A percentile compares a stretch with the other conserved stretches of the same genome.
Conservation (phyloP, 345 rosid genomes). For the Eucalyptus grandis region DNA sequence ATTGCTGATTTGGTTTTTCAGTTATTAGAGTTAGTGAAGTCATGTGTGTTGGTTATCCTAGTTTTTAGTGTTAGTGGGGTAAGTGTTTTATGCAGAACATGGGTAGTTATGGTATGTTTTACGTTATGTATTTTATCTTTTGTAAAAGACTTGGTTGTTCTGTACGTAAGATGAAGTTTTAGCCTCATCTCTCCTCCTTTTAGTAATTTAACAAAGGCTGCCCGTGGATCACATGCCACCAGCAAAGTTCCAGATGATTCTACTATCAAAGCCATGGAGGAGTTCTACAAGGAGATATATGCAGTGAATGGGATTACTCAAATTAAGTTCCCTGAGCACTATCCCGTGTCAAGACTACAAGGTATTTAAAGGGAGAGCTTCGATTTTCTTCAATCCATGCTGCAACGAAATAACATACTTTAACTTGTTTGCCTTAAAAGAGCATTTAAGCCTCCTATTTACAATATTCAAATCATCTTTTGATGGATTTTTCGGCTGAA, state of each 20-base stretch:
- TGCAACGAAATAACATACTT: constrained; percentile 1
- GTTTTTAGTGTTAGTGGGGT: too few species aligned
- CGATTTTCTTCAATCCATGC: constrained; percentile 23
- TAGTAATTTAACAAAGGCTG: constrained; percentile 29
- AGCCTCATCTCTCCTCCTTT: too few species aligned
- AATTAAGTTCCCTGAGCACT: background rate
- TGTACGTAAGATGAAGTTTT: too few species aligned
- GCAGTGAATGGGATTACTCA: background rate
- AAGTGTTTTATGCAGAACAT: too few species aligned
- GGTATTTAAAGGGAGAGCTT: constrained; percentile 1
- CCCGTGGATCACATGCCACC: constrained; percentile 88
- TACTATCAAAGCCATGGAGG: constrained; percentile 87
- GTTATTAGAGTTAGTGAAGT: too few species aligned
- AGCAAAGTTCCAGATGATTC: constrained; percentile 73
- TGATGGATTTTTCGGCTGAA: background rate
- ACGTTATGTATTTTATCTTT: too few species aligned
- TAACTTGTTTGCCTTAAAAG: constrained; percentile 12
- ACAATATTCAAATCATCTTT: background rate
- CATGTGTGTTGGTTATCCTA: too few species aligned
- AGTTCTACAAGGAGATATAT: constrained; percentile 48
- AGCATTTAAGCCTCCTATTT: constrained; percentile 18
- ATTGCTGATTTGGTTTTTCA: too few species aligned
- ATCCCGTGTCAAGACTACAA: background rate
- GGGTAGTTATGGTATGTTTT: too few species aligned
- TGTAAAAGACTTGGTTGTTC: too few species aligned